Base-by-base conservation (phyloP, 306 rosid genomes). In the Quercus berberidifolia region DNA sequence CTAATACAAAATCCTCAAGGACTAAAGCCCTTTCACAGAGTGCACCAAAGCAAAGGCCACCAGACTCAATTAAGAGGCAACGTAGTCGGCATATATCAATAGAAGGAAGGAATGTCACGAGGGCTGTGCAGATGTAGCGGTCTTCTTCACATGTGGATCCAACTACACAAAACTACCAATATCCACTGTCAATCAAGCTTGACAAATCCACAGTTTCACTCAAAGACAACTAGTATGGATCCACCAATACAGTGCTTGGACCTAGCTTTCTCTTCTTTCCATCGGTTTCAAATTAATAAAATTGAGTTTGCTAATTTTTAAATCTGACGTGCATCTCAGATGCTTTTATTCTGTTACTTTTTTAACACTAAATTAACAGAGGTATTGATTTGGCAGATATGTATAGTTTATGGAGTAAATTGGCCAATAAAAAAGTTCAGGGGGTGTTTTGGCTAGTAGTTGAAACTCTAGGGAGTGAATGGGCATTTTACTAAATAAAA, bases 11-110 rank as follows among this genome's bases (percentile, higher is more conserved):
- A 79, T 93, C 98, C 13, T 91, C 97, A 20, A 88, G 81, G 74
- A 98, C 99, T 23, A 95, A 93, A 74, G 97, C 20, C 6, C 78
- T 96, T 52, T 95, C 98, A 0, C 97, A 93, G 2, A 95, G 99
- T 26, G 98, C 98, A 2, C 99, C 98, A 0, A 95, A 91, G 89
- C 91, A 88, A 59, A 81, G 99, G 59, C 98, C 95, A 0, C 97
- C 94, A 0, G 96, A 95, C 26, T 55, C 94, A 3, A 81, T 89
- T 0, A 97, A 91, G 81, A 86, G 91, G 84, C 97, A 88, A 31
- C 88, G 80, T 0, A 94, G 97, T 87, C 80, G 89, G 31, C 79
- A 92, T 38, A 90, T 73, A 4, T 91, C 94, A 0, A 72, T 91
- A 25, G 98, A 94, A 76, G 97, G 97, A 38, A 87, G 97, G 82